Conservation (phyloP, 192 early-diverging fungal species). For the Backusella tuberculispora region DNA sequence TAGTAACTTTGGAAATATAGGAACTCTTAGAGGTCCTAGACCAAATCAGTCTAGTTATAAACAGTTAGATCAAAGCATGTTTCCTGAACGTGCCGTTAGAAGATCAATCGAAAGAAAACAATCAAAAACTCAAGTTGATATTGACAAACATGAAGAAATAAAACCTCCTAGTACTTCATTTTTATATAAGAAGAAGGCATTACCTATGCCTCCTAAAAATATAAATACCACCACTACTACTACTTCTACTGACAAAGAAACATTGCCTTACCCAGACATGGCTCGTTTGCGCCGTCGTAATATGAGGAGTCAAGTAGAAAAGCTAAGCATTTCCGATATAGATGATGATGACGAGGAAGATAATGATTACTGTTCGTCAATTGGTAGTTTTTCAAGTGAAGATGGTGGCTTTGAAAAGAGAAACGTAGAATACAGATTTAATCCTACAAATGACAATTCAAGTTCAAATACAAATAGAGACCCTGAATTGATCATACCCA, state of each 20-base stretch:
- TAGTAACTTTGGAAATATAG: background rate
- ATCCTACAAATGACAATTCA: background rate
- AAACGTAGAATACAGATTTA: background rate
- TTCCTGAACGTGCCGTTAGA: background rate
- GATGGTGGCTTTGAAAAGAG: background rate
- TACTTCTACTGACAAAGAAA: background rate
- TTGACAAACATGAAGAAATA: background rate
- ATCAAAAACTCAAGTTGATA: background rate
- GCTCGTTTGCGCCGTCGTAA: background rate
- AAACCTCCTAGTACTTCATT: background rate
- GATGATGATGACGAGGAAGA: background rate
- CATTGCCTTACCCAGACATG: background rate
- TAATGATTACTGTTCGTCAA: background rate
- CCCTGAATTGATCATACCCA: background rate
- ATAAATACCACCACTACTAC: background rate
- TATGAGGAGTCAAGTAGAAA: background rate
- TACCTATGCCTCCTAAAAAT: background rate
- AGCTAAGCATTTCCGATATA: background rate
- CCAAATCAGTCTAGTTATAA: constrained; percentile 9
- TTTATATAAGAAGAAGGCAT: background rate
- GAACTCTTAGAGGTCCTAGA: constrained; percentile 12
- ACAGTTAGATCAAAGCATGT: background rate
- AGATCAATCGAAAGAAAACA: background rate
- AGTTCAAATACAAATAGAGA: background rate
- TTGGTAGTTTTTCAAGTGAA: background rate